Evolutionary conservation across 345 rosid species (phyloP).

Genomic region (Camelina neglecta): DNA sequence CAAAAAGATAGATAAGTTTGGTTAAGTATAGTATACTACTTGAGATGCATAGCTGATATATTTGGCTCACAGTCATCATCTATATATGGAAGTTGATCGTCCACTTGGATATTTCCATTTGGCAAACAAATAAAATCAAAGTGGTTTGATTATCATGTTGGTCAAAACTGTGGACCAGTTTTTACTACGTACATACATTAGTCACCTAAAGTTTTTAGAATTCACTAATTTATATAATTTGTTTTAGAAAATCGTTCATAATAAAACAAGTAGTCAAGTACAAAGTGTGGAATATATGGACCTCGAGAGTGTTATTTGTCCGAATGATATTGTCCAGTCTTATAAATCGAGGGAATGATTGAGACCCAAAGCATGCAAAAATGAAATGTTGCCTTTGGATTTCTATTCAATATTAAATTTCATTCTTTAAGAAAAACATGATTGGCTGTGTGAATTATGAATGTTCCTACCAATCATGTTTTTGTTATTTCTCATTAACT

Average conservation of each 20-base stretch:
- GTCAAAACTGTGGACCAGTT: not conserved
- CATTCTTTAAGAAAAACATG: constrained; percentile 4
- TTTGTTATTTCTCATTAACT: not conserved
- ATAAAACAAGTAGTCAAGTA: constrained; percentile 11
- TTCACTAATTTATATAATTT: constrained; percentile 5
- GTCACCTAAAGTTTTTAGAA: not conserved
- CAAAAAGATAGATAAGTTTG: no score
- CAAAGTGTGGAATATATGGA: constrained; percentile 28
- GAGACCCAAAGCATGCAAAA: constrained; percentile 42
- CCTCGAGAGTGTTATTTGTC: constrained; percentile 41
- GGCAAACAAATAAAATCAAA: not conserved
- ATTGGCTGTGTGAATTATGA: constrained; percentile 13
- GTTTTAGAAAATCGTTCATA: constrained; percentile 2
- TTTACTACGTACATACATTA: not conserved
- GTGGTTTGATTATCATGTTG: not conserved
- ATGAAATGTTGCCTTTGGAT: constrained; percentile 28
- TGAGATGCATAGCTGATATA: not conserved
- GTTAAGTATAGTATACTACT: no score
- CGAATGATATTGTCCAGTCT: constrained; percentile 40
- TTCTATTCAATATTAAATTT: constrained; percentile 20
- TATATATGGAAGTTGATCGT: constrained; percentile 2
- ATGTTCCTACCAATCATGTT: not conserved
- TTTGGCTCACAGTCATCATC: not conserved
- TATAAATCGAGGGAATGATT: constrained; percentile 38
- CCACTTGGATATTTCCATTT: not conserved